Conservation (phyloP, 305 asterid genomes). For the Striga hermonthica region DNA sequence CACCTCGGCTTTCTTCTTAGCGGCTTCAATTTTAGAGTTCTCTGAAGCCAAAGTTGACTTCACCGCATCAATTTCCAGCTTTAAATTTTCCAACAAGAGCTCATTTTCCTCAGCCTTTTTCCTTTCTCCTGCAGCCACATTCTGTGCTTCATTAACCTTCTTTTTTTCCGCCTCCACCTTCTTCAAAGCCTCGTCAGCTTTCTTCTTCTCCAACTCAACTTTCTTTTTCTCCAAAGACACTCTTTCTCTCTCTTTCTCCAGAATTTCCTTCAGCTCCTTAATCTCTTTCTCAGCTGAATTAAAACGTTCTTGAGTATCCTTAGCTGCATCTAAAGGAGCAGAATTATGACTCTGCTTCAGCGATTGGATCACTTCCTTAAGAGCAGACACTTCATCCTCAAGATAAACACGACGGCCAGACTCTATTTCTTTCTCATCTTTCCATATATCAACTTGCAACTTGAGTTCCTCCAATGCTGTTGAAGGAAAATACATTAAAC, state of each 20-base stretch:
- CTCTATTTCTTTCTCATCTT: conserved; percentile 58
- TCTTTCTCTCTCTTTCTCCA: conserved; percentile 53
- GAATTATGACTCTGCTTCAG: conserved; percentile 43
- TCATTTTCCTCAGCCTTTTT: conserved; percentile 54
- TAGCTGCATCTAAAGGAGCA: conserved; percentile 26
- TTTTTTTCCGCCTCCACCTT: conserved; percentile 47
- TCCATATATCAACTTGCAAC: conserved; percentile 43
- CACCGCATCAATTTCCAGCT: conserved; percentile 33
- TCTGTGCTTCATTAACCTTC: conserved; percentile 54
- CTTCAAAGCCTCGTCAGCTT: conserved; percentile 30
- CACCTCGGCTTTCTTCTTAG: conserved; percentile 46
- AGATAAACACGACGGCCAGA: conserved; percentile 45
- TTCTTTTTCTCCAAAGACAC: conserved; percentile 34
- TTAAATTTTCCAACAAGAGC: conserved; percentile 46
- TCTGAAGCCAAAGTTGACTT: conserved; percentile 46
- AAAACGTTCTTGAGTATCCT: conserved; percentile 28
- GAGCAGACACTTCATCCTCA: conserved; percentile 61
- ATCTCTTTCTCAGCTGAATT: conserved; percentile 48
- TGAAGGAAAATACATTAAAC: no score
- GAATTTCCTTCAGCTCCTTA: conserved; percentile 51
- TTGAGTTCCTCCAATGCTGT: conserved; percentile 55
- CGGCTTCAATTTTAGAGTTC: conserved; percentile 51
- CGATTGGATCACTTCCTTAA: conserved; percentile 55
- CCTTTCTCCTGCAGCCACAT: conserved; percentile 48
- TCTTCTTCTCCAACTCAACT: no score